Evolutionary conservation across 345 rosid genomes (phyloP).

Genomic region (Dovyalis caffra): DNA sequence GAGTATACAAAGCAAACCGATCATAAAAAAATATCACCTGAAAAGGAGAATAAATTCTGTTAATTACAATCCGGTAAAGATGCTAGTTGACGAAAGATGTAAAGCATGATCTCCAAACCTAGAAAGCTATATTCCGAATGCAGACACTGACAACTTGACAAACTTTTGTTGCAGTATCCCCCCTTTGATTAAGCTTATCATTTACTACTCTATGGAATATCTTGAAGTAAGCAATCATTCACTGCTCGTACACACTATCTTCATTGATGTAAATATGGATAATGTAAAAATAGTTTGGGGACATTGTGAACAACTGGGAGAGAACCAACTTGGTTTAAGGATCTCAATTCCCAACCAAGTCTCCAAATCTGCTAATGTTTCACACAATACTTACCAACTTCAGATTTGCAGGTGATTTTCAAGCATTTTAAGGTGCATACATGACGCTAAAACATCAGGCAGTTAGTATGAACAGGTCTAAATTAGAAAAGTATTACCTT

Average conservation of each 20-base stretch:
- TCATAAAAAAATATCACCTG: slow-evolving; percentile 13
- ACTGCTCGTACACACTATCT: too few relatives aligned
- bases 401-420: background rate
- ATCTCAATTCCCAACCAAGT: background rate
- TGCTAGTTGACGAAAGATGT: background rate
- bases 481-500: slow-evolving; percentile 8
- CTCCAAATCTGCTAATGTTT: background rate
- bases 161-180: background rate
- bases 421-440: background rate
- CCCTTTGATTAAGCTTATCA: background rate
- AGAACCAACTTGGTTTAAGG: background rate
- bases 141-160: background rate
- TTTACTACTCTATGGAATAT: background rate
- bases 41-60: background rate
- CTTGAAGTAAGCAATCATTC: background rate
- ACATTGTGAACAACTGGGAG: background rate
- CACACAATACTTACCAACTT: background rate
- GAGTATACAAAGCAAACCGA: background rate
- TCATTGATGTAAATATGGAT: background rate
- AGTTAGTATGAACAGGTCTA: background rate
- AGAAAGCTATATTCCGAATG: background rate
- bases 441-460: background rate
- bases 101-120: background rate
- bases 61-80: background rate
- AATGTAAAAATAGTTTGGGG: background rate